These are phyloP conservation scores for Talaromyces sp. DNA, from an alignment of 2,329 filamentous ascomycete species.

Conservation along the genomic window DNA sequence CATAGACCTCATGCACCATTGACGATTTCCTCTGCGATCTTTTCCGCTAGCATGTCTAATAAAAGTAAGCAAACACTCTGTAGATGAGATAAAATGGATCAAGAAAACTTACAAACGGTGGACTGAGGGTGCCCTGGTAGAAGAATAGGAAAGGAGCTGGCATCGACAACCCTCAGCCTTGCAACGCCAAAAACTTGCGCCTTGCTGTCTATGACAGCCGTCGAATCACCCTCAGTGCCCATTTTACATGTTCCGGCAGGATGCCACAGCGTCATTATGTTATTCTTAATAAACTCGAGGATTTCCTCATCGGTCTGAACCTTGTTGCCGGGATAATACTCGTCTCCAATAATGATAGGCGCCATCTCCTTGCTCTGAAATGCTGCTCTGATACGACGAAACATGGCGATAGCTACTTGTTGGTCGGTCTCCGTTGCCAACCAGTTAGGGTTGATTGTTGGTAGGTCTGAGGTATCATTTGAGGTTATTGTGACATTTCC, in stretches of 20 bases:
- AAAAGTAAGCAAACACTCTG: not conserved
- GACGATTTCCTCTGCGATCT: not conserved
- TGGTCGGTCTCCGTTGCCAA: slow-evolving; percentile 33
- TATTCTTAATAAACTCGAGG: slow-evolving; percentile 23
- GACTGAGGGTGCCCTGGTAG: not conserved
- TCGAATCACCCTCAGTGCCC: slow-evolving; percentile 4
- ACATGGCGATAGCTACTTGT: slow-evolving; percentile 40
- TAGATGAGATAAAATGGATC: too few species aligned
- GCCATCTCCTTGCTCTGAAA: slow-evolving; percentile 25
- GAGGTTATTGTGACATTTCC: slow-evolving; percentile 43
- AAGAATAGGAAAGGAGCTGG: not conserved
- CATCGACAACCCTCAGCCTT: slow-evolving; percentile 14
- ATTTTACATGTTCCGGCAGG: slow-evolving; percentile 13
- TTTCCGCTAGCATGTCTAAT: not conserved
- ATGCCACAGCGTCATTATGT: slow-evolving; percentile 2
- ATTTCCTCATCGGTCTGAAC: slow-evolving; percentile 41
- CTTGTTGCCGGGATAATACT: slow-evolving; percentile 34
- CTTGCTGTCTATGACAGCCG: slow-evolving; percentile 12
- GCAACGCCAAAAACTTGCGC: slow-evolving; percentile 13
- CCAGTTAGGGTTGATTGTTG: slow-evolving; percentile 46
- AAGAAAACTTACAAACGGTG: not conserved
- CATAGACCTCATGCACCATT: not conserved
- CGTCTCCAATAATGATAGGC: slow-evolving; percentile 28
- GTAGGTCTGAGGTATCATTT: slow-evolving; percentile 28
- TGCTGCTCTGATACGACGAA: slow-evolving; percentile 38